A percentile compares a stretch with the other conserved stretches of the same genome.
phyloP scores from a whole-genome alignment of 1,139 yeast species.

The Starmera stellimalicola region DNA sequence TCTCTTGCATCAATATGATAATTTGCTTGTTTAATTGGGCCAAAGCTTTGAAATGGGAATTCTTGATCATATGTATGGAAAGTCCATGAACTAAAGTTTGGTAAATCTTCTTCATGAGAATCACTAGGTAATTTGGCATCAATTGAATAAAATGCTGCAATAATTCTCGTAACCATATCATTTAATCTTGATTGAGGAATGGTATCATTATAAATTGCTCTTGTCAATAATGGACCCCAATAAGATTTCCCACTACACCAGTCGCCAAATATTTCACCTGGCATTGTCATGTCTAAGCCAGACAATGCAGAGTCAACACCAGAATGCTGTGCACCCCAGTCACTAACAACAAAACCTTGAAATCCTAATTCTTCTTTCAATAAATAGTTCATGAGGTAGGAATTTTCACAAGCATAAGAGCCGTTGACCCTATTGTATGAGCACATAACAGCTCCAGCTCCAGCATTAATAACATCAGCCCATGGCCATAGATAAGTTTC shows the following conservation, averaged over 20 bases:
- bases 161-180: constrained; percentile 53
- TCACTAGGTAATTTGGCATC: constrained; percentile 25
- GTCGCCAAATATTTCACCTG: constrained; percentile 46
- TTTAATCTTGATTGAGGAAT: constrained; percentile 45
- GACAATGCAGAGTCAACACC: constrained; percentile 50
- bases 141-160: constrained; percentile 47
- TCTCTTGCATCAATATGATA: constrained; percentile 47
- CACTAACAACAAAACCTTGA: constrained; percentile 59
- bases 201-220: constrained; percentile 47
- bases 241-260: constrained; percentile 47
- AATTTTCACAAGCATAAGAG: constrained; percentile 53
- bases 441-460: constrained; percentile 56
- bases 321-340: constrained; percentile 56
- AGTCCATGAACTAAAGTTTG: constrained; percentile 56
- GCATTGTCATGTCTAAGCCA: constrained; percentile 64
- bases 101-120: constrained; percentile 27
- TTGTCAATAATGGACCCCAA: constrained; percentile 51
- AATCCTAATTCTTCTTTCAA: constrained; percentile 57
- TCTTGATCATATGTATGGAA: constrained; percentile 43
- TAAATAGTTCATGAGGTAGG: constrained; percentile 43
- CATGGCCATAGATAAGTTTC: constrained; percentile 61
- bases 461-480: constrained; percentile 53
- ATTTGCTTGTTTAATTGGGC: constrained; percentile 45
- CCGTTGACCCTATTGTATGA: constrained; percentile 52
- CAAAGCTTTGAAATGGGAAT: constrained; percentile 42